Percentiles rank a stretch among this genome's conserved stretches.
Evolutionary conservation across 1,284 basidiomycete genomes (phyloP).

Genomic region (Trametes pubescens): DNA sequence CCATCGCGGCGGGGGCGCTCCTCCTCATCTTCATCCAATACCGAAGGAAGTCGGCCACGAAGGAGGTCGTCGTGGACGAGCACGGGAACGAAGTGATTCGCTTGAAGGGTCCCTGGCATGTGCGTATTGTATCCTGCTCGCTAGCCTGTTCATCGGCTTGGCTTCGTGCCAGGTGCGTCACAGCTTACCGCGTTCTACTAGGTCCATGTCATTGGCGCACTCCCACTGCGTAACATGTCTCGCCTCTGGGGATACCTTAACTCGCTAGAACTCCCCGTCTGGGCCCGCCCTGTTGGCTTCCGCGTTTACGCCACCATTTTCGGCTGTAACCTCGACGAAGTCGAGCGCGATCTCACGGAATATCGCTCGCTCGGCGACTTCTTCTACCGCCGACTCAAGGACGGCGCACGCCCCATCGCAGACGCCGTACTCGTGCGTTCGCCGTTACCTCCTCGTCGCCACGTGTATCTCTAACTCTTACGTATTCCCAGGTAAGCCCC

Average conservation of each 20-base stretch:
- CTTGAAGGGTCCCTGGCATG: constrained; percentile 95
- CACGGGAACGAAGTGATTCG: constrained; percentile 76
- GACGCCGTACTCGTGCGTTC: constrained; percentile 75
- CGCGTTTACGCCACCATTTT: constrained; percentile 88
- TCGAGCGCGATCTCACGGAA: constrained; percentile 81
- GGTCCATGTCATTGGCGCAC: constrained; percentile 95
- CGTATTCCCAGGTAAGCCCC: constrained; percentile 75
- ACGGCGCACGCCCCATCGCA: constrained; percentile 84
- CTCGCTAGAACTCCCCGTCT: constrained; percentile 90
- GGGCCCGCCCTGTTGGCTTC: constrained; percentile 93
- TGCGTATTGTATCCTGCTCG: constrained; percentile 54
- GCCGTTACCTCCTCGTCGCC: not conserved
- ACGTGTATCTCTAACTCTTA: not conserved
- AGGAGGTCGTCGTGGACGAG: constrained; percentile 78
- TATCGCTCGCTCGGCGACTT: constrained; percentile 93
- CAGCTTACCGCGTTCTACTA: constrained; percentile 42
- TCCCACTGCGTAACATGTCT: constrained; percentile 94
- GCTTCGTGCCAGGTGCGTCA: not conserved
- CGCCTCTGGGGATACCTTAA: constrained; percentile 97
- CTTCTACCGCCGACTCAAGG: constrained; percentile 91
- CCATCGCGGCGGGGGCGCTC: constrained; percentile 89
- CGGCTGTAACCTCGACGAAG: constrained; percentile 94
- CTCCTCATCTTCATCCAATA: constrained; percentile 88
- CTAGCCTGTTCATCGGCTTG: not conserved
- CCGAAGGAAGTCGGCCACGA: constrained; percentile 63